phyloP scores from a whole-genome alignment of 1,139 yeast species.

The Sugiyamaella castrensis region DNA sequence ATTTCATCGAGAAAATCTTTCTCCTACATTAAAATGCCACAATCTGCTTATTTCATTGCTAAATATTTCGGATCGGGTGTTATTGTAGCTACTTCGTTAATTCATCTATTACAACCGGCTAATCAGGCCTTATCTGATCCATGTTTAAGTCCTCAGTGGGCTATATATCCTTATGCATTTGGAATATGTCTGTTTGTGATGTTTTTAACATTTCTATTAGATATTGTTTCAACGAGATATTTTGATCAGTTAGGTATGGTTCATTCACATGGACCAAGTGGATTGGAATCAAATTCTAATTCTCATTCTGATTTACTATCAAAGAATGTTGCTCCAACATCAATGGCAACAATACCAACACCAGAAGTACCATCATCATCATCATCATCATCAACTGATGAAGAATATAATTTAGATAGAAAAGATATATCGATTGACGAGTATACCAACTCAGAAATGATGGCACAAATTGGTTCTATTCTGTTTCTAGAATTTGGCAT shows the following conservation, averaged over 20 bases:
- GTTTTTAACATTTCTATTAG: constrained; percentile 36
- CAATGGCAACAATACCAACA: not conserved
- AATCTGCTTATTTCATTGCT: constrained; percentile 62
- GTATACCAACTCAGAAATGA: not conserved
- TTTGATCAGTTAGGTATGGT: constrained; percentile 26
- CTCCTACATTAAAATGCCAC: constrained; percentile 44
- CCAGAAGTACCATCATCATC: constrained; percentile 23
- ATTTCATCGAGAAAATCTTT: constrained; percentile 29
- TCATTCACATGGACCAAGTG: constrained; percentile 32
- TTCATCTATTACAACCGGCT: constrained; percentile 82
- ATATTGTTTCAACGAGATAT: constrained; percentile 31
- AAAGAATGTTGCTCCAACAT: not conserved
- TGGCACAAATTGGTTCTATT: constrained; percentile 48
- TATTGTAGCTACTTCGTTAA: constrained; percentile 82
- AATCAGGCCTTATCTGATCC: constrained; percentile 49
- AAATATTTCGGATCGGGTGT: constrained; percentile 93
- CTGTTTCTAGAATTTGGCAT: constrained; percentile 76
- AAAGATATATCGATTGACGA: constrained; percentile 37
- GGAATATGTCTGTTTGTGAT: constrained; percentile 52
- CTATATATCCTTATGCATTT: constrained; percentile 59
- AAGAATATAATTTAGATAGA: constrained; percentile 66
- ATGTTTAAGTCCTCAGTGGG: constrained; percentile 57
- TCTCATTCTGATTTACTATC: too few relatives aligned
- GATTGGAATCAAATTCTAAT: constrained; percentile 16
- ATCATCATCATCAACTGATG: constrained; percentile 69